Percentiles rank a stretch among this genome's conserved stretches.
Evolutionary conservation across 208 protist species (phyloP).

Genomic region (Novymonas esmeraldas): DNA sequence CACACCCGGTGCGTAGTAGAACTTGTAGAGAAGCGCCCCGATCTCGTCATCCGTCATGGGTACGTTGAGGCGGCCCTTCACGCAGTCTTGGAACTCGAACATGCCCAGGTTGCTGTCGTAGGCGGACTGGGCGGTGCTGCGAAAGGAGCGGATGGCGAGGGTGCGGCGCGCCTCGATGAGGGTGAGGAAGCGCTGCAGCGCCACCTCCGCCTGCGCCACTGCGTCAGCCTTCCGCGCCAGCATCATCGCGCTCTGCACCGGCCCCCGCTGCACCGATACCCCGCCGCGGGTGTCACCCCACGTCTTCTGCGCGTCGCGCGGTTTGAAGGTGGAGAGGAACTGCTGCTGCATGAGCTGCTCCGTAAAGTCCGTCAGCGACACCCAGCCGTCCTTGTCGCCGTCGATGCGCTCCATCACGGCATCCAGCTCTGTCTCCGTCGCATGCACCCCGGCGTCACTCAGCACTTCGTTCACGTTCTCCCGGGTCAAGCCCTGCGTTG

Average conservation of each 20-base stretch:
- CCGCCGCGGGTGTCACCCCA: slow-evolving; percentile 25
- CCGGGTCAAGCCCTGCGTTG: slow-evolving; percentile 51
- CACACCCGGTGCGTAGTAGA: slow-evolving; percentile 71
- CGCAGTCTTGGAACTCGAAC: slow-evolving; percentile 64
- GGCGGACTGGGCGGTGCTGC: slow-evolving; percentile 45
- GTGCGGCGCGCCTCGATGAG: slow-evolving; percentile 75
- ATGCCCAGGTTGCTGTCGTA: slow-evolving; percentile 85
- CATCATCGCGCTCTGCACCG: slow-evolving; percentile 49
- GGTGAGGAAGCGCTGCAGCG: slow-evolving; percentile 73
- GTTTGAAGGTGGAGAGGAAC: slow-evolving; percentile 81
- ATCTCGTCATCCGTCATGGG: slow-evolving; percentile 72
- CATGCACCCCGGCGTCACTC: slow-evolving; percentile 49
- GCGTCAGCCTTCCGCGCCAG: slow-evolving; percentile 37
- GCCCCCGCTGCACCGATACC: slow-evolving; percentile 33
- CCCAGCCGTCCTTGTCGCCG: slow-evolving; percentile 73
- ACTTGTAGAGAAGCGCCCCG: slow-evolving; percentile 79
- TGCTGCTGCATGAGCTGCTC: slow-evolving; percentile 78
- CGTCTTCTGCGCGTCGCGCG: slow-evolving; percentile 29
- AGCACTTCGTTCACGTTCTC: slow-evolving; percentile 70
- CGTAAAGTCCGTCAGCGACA: slow-evolving; percentile 84
- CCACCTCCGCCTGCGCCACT: slow-evolving; percentile 49
- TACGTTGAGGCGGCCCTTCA: slow-evolving; percentile 64
- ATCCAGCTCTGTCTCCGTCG: slow-evolving; percentile 52
- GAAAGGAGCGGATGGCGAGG: slow-evolving; percentile 75
- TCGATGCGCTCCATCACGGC: slow-evolving; percentile 72